Conservation (phyloP, 2,329 filamentous ascomycete species). For the Gaeumannomyces tritici region DNA sequence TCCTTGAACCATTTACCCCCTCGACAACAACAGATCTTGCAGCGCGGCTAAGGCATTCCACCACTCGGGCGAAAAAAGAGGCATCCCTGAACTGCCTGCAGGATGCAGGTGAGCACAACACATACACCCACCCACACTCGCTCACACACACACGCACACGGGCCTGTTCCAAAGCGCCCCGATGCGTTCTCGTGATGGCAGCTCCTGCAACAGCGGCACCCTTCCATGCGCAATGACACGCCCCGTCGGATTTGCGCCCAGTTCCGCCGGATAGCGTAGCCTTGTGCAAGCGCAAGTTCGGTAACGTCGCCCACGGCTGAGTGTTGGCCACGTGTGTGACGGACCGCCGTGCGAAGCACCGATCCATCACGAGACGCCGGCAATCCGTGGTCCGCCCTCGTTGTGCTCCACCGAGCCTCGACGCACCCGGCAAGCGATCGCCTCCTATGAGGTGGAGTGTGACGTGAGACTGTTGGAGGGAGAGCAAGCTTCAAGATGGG, state of each 20-base stretch:
- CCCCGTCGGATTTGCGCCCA: background rate
- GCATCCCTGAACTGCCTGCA: background rate
- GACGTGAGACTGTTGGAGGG: too few relatives aligned
- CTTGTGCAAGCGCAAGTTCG: background rate
- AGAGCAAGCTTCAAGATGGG: too few relatives aligned
- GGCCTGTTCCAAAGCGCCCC: background rate
- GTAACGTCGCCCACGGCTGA: background rate
- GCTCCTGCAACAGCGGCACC: background rate
- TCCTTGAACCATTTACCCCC: background rate
- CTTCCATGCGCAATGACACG: background rate
- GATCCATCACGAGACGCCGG: background rate
- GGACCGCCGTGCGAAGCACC: background rate
- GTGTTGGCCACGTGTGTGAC: background rate
- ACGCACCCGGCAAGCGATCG: background rate
- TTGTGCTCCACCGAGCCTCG: background rate
- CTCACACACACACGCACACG: background rate
- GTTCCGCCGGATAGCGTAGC: background rate
- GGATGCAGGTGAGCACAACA: background rate
- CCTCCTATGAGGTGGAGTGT: too few relatives aligned
- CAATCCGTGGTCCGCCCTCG: background rate
- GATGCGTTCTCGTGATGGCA: background rate
- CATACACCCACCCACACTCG: too few relatives aligned
- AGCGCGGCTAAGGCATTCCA: background rate
- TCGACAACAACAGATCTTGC: background rate
- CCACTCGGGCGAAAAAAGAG: background rate